Evolutionary conservation across 2,329 filamentous ascomycete species (phyloP).

Genomic region (Phaeosphaeria sp.): DNA sequence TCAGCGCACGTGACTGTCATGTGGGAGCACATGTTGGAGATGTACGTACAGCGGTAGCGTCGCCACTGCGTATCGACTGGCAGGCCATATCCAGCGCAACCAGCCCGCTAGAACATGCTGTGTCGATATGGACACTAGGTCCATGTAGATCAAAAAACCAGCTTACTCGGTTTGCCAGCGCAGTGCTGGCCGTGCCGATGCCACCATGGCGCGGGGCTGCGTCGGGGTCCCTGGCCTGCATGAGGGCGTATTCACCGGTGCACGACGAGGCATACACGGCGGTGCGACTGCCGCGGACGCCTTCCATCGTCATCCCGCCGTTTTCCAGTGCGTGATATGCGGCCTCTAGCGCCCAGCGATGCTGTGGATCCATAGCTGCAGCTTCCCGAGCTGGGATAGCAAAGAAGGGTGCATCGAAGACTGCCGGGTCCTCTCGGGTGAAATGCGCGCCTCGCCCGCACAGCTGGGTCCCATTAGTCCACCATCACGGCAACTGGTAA

Average conservation of each 20-base stretch:
- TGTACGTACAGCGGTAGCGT: no score
- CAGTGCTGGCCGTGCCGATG: slow-evolving; percentile 26
- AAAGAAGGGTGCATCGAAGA: slow-evolving; percentile 10
- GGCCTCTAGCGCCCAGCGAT: slow-evolving; percentile 24
- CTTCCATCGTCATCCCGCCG: slow-evolving; percentile 8
- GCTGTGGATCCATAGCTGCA: slow-evolving; percentile 29
- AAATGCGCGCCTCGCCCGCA: slow-evolving; percentile 18
- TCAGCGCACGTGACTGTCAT: no score
- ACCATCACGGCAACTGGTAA: no score
- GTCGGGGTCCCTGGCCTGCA: slow-evolving; percentile 3
- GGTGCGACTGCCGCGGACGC: slow-evolving; percentile 11
- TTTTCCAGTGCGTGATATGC: slow-evolving; percentile 23
- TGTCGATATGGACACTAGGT: slow-evolving; percentile 47
- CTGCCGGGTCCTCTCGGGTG: slow-evolving; percentile 11
- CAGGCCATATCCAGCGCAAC: slow-evolving; percentile 30
- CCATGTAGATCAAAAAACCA: slow-evolving; percentile 46
- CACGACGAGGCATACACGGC: slow-evolving; percentile 13
- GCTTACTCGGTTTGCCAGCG: slow-evolving; percentile 44
- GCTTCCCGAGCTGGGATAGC: no score
- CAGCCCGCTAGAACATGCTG: slow-evolving; percentile 44
- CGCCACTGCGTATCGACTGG: slow-evolving; percentile 12
- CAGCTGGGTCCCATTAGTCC: background rate
- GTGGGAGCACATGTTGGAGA: no score
- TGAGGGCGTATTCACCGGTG: slow-evolving; percentile 10
- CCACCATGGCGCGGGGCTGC: slow-evolving; percentile 15